Evolutionary conservation across 352 stramenopile species (phyloP).

Genomic region (Phytopythium litorale): DNA sequence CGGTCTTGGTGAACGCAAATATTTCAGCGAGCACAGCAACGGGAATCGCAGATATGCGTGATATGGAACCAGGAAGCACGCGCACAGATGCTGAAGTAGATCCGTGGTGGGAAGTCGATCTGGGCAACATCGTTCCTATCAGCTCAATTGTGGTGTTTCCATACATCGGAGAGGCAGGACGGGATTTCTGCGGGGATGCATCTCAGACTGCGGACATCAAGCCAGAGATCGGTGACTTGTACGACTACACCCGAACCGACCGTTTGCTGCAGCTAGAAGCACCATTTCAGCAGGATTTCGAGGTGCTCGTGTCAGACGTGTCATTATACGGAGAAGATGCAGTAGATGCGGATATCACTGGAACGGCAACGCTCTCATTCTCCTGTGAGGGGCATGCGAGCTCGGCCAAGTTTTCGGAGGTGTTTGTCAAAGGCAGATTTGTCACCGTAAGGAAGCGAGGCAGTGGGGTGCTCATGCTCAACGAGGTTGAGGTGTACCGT

Average conservation of each 20-base stretch:
- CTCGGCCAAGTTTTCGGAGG: constrained; percentile 29
- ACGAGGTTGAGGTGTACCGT: constrained; percentile 55
- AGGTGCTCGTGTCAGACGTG: constrained; percentile 33
- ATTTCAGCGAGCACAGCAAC: neutral
- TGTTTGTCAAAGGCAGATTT: constrained; percentile 43
- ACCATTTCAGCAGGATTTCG: constrained; percentile 53
- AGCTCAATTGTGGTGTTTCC: constrained; percentile 44
- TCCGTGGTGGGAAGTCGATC: constrained; percentile 76
- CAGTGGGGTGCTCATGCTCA: constrained; percentile 47
- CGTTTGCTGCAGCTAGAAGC: constrained; percentile 32
- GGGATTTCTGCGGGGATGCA: constrained; percentile 23
- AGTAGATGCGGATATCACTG: constrained; percentile 9
- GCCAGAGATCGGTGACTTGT: constrained; percentile 35
- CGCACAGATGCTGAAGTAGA: constrained; percentile 29
- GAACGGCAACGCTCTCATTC: constrained; percentile 33
- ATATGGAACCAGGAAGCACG: constrained; percentile 39
- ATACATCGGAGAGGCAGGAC: constrained; percentile 35
- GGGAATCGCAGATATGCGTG: neutral
- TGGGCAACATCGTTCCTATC: constrained; percentile 42
- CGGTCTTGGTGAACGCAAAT: constrained; percentile 12
- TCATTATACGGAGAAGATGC: constrained; percentile 18
- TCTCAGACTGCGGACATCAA: constrained; percentile 16
- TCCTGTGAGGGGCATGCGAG: constrained; percentile 38
- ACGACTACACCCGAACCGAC: constrained; percentile 32
- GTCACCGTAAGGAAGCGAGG: constrained; percentile 42